Base-by-base conservation (phyloP, 257 asterid genomes). In the Perilla frutescens region DNA sequence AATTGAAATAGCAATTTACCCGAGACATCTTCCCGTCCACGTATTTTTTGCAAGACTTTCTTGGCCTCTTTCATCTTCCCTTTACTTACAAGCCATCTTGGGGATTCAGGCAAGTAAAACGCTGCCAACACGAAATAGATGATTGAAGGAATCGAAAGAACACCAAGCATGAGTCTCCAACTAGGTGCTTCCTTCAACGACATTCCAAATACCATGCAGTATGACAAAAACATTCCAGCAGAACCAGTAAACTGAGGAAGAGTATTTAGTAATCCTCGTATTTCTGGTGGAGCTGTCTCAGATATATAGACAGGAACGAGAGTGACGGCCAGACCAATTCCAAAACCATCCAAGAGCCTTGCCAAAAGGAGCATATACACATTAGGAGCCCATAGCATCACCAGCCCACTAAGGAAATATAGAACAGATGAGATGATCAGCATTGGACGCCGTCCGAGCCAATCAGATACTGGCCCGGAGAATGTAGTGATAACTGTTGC, bases 121-220 rank as follows among this genome's bases (percentile, higher is more conserved):
- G 85, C 61, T 0, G 98, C 83, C 72, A 91, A 70, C 4, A 69
- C 77, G 58, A 95, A 90, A 62, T 91, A 95, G 54, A 81, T 10
- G 8, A 88, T 67, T 8, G 99, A 92, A 77, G 99, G 98, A 43
- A 92, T 79, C 0, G 96, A 86, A 11, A 95, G 96, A 71, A 91
- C 86, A 26, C 99, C 99, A 20, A 95, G 96, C 99, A 95, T 95
- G 83, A 90, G 73, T 76, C 99, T 86, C 98, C 99, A 95, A 68
- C 91, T 91, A 4, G 99, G 98, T 0, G 88, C 66, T 12, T 84
- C 80, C 68, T 26, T 84, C 86, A 95, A 75, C 0, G 99, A 95
- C 93, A 95, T 87, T 9, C 87, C 88, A 63, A 95, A 95, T 5
- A 95, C 97, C 99, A 95, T 95, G 75, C 96, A 90, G 67, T 91